These are phyloP conservation scores for Pyrenophora seminiperda DNA, from an alignment of 2,329 filamentous ascomycete species.

Conservation along the genomic window DNA sequence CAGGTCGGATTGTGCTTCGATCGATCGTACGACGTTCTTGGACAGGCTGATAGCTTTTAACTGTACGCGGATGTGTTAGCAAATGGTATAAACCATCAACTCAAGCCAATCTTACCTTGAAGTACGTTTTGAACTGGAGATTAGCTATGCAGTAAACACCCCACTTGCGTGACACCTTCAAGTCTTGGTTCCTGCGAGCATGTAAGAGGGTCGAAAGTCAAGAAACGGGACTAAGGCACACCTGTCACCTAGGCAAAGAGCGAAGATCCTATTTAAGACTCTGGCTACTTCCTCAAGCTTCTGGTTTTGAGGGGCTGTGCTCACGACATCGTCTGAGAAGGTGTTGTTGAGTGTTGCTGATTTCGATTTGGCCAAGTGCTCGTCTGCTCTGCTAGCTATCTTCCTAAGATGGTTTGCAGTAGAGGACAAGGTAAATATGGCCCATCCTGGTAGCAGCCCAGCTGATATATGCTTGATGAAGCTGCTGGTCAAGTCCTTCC, in stretches of 20 bases:
- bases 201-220: slow-evolving; percentile 23
- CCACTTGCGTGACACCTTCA: slow-evolving; percentile 90
- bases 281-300: slow-evolving; percentile 90
- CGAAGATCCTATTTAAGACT: slow-evolving; percentile 90
- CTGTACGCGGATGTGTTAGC: slow-evolving; percentile 37
- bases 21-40: slow-evolving; percentile 84
- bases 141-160: slow-evolving; percentile 95
- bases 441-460: slow-evolving; percentile 82
- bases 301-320: slow-evolving; percentile 67
- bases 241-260: slow-evolving; percentile 87
- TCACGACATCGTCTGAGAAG: slow-evolving; percentile 83
- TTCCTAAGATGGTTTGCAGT: slow-evolving; percentile 83
- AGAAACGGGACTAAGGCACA: slow-evolving; percentile 47
- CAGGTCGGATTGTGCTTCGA: slow-evolving; percentile 80
- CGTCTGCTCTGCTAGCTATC: slow-evolving; percentile 90
- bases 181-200: slow-evolving; percentile 69
- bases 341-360: slow-evolving; percentile 53
- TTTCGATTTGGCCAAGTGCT: slow-evolving; percentile 62
- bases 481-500: slow-evolving; percentile 81
- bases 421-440: slow-evolving; percentile 86
- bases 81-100: background rate
- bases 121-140: slow-evolving; percentile 97
- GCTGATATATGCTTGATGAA: slow-evolving; percentile 82
- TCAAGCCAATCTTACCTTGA: slow-evolving; percentile 62
- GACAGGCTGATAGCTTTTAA: slow-evolving; percentile 87